These are phyloP conservation scores for Chlamydomonas sp. DNA, from an alignment of 139 green algal genomes.

Conservation along the genomic window DNA sequence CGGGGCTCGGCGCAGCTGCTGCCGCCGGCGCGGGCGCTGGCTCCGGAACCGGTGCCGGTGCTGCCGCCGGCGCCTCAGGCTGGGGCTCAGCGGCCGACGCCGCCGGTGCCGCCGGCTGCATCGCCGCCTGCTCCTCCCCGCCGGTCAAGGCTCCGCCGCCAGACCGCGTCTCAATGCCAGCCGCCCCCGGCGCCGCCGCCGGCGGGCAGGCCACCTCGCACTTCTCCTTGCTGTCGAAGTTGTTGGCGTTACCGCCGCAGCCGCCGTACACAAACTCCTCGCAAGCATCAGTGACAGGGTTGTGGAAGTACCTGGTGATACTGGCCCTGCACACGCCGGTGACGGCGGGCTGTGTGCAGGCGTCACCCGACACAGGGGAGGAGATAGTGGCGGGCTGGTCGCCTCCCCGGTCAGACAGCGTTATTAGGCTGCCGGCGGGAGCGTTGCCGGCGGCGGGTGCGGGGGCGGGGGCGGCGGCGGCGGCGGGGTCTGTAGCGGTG, in stretches of 20 bases:
- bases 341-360: background rate
- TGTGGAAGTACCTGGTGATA: constrained; percentile 15
- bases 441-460: too few relatives aligned
- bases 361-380: too few relatives aligned
- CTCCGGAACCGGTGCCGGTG: background rate
- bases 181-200: too few relatives aligned
- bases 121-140: background rate
- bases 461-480: too few relatives aligned
- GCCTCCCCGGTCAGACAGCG: too few relatives aligned
- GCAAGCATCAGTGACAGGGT: background rate
- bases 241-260: constrained; percentile 44
- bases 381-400: too few relatives aligned
- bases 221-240: background rate
- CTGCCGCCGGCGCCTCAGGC: background rate
- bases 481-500: too few relatives aligned
- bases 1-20: background rate
- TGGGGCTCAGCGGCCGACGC: background rate
- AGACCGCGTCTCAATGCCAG: too few relatives aligned
- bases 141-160: too few relatives aligned
- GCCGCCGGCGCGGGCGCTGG: background rate
- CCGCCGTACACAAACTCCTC: constrained; percentile 33
- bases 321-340: constrained; percentile 20
- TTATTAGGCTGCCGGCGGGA: too few relatives aligned
- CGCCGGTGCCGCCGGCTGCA: background rate
- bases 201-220: constrained; percentile 4